Evolutionary conservation across 2,329 filamentous ascomycete species (phyloP).

Genomic region (Penicillium sp.): DNA sequence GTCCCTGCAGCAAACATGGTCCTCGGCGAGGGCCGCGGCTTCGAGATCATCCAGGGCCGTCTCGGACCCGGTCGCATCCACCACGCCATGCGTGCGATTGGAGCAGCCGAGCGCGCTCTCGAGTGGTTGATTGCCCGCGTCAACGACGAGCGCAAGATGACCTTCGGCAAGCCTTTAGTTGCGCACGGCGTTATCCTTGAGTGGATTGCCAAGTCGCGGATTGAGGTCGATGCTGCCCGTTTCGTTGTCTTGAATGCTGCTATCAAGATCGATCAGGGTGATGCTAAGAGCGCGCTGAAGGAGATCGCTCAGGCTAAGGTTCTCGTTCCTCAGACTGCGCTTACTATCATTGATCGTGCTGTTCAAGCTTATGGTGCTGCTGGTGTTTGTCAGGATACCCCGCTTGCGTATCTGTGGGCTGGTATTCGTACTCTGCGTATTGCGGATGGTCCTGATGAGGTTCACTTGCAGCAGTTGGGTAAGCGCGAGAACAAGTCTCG

Average conservation of each 20-base stretch:
- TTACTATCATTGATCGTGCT: slow-evolving; percentile 89
- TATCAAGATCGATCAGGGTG: slow-evolving; percentile 85
- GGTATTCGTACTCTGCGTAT: slow-evolving; percentile 77
- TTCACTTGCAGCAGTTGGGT: slow-evolving; percentile 67
- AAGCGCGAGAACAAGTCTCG: slow-evolving; percentile 55
- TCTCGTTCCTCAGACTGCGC: slow-evolving; percentile 75
- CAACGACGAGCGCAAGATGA: slow-evolving; percentile 86
- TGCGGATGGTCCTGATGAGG: slow-evolving; percentile 94
- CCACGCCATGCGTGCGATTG: slow-evolving; percentile 94
- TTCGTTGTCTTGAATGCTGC: slow-evolving; percentile 91
- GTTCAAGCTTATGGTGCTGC: slow-evolving; percentile 90
- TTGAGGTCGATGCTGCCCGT: slow-evolving; percentile 91
- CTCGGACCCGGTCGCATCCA: slow-evolving; percentile 95
- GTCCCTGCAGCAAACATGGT: slow-evolving; percentile 82
- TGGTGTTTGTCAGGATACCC: slow-evolving; percentile 91
- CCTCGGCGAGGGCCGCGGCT: slow-evolving; percentile 88
- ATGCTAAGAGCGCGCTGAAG: slow-evolving; percentile 84
- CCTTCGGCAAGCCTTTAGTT: slow-evolving; percentile 82
- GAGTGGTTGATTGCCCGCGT: slow-evolving; percentile 94
- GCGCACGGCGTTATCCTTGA: slow-evolving; percentile 94
- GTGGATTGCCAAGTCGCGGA: slow-evolving; percentile 86
- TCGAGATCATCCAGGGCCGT: slow-evolving; percentile 97
- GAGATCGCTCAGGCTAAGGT: slow-evolving; percentile 97
- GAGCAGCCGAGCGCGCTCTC: slow-evolving; percentile 83
- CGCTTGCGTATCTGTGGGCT: slow-evolving; percentile 80